Evolutionary conservation across 345 rosid genomes (phyloP), one percentile per base, ranked within the genome.

Genomic region (Microcos paniculata): DNA sequence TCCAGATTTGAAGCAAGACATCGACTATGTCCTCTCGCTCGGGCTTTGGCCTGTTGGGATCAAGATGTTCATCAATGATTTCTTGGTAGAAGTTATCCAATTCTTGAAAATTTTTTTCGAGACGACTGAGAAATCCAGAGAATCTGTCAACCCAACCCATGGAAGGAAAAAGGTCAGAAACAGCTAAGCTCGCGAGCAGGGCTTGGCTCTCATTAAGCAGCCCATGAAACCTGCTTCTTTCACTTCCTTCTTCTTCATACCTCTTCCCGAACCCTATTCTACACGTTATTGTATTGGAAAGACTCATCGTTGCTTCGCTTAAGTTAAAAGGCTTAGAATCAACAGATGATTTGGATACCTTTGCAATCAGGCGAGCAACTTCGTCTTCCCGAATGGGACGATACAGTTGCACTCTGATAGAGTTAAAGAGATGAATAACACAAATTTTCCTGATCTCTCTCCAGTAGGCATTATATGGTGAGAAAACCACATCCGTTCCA

Each of bases 121-220:
- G 76, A 5, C 84, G 73, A 21, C 45, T 18, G 9, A 53, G n/a
- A 43, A 81, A 19, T 4, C 91, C 90, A 0, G 80, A 78, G 21
- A 89, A 38, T 70, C 49, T 78, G 72, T 91, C 96, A 3, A 84
- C 12, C 82, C 85, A 83, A 1, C 89, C 88, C 13, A 78, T 23
- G 23, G 35, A 51, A 11, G 91, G 93, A 46, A 87, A 78, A 52
- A 76, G 79, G 63, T 91, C 90, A 0, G 85, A 68, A 35, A 84
- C 73, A 56, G 76, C 88, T 61, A 85, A 81, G 69, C 83, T 81
- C 4, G 73, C 80, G 7, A 85, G 13, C 49, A 85, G 56, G 35
- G 64, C 73, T 26, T 79, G 72, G 0, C 84, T 70, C 64, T 88
- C 89, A 15, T 45, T 38, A 21, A 86, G 55, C 70, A 85, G 7